A percentile compares a stretch with the other conserved stretches of the same genome.
Evolutionary conservation across 164 flowering plant species (phyloP).

Genomic region (Vitis rotundifolia): DNA sequence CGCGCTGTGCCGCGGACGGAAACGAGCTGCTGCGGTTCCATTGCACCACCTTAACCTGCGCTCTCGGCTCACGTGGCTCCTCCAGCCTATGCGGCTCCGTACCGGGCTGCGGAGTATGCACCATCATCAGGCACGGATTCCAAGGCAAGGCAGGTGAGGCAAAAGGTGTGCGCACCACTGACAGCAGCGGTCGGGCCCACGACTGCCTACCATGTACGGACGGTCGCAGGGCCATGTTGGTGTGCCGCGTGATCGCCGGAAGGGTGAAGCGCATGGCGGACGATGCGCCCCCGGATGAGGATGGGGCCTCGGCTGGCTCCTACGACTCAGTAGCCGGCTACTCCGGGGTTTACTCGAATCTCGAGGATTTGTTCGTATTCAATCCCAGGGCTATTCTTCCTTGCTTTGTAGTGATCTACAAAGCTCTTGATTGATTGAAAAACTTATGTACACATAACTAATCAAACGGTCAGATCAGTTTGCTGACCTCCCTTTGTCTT

Average conservation of each 20-base stretch:
- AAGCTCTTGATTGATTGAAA: constrained; percentile 28
- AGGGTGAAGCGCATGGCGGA: constrained; percentile 50
- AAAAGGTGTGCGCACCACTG: constrained; percentile 77
- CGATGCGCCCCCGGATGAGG: constrained; percentile 42
- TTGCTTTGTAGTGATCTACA: constrained; percentile 89
- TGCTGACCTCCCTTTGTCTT: not conserved
- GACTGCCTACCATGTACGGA: constrained; percentile 43
- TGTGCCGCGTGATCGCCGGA: constrained; percentile 93
- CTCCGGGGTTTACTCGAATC: constrained; percentile 60
- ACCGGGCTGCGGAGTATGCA: constrained; percentile 84
- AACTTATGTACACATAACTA: not conserved
- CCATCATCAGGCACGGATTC: constrained; percentile 78
- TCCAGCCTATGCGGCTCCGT: constrained; percentile 62
- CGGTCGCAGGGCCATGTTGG: constrained; percentile 77
- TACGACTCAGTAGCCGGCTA: constrained; percentile 72
- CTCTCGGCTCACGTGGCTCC: constrained; percentile 78
- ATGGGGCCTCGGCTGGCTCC: constrained; percentile 20
- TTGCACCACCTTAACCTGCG: constrained; percentile 74
- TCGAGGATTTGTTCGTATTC: constrained; percentile 73
- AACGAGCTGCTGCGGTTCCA: constrained; percentile 93
- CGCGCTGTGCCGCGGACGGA: constrained; percentile 96
- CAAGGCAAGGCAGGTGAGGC: constrained; percentile 29
- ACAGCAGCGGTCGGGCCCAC: constrained; percentile 91
- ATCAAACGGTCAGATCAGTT: not conserved
- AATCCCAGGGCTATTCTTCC: constrained; percentile 88